Conservation (phyloP, 225 moss, liverwort and hornwort genomes). For the Neckera pumila region DNA sequence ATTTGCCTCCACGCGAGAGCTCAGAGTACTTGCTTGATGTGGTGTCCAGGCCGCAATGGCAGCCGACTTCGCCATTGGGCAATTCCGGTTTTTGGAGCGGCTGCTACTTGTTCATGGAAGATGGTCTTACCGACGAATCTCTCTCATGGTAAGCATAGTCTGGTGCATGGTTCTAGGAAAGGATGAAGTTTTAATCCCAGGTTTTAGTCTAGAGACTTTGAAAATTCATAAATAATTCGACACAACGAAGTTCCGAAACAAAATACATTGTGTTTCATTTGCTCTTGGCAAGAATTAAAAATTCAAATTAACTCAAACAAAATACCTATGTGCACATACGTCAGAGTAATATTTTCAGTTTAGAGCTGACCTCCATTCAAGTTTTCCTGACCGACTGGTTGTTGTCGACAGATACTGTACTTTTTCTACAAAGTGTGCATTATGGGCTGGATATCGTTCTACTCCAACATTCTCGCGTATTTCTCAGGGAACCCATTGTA, state of each 20-base stretch:
- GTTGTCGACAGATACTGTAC: slow-evolving; percentile 55
- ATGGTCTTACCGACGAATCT: slow-evolving; percentile 38
- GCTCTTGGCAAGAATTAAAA: background rate
- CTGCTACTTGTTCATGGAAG: slow-evolving; percentile 40
- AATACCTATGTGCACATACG: background rate
- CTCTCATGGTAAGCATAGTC: slow-evolving; percentile 23
- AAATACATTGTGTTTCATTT: background rate
- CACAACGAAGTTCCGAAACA: background rate
- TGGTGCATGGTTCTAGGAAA: background rate
- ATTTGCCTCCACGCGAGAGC: background rate
- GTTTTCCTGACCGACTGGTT: background rate
- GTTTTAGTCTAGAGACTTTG: background rate
- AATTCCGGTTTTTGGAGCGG: slow-evolving; percentile 35
- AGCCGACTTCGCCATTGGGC: slow-evolving; percentile 38
- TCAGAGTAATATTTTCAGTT: background rate
- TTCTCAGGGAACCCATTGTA: slow-evolving; percentile 74
- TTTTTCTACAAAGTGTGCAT: slow-evolving; percentile 85
- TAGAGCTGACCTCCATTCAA: background rate
- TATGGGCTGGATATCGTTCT: slow-evolving; percentile 71
- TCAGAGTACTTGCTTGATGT: background rate
- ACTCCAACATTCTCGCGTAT: slow-evolving; percentile 55
- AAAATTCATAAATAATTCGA: background rate
- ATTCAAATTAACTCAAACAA: background rate
- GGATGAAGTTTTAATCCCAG: no score
- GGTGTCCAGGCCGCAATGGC: slow-evolving; percentile 42